These are phyloP conservation scores for Russula olivacea DNA, from an alignment of 768 basidiomycete genomes.

Conservation along the genomic window DNA sequence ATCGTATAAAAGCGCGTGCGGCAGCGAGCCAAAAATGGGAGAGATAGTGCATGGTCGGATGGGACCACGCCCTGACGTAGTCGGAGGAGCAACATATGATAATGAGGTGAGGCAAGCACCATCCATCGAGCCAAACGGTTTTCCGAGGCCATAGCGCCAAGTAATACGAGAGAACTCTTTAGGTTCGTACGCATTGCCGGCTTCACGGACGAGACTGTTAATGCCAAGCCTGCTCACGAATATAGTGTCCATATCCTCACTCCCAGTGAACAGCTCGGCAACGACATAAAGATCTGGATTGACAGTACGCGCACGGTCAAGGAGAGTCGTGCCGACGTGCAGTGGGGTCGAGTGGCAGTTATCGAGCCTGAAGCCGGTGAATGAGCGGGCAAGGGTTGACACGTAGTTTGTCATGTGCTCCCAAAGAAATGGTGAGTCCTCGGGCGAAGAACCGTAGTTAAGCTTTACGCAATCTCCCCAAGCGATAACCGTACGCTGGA, in stretches of 20 bases:
- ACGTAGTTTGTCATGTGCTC: slow-evolving; percentile 84
- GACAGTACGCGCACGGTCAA: slow-evolving; percentile 82
- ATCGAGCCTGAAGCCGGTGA: slow-evolving; percentile 96
- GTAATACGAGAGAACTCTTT: slow-evolving; percentile 87
- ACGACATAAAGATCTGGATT: slow-evolving; percentile 95
- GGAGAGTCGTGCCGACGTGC: slow-evolving; percentile 90
- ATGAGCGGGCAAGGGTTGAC: slow-evolving; percentile 66
- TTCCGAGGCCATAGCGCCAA: slow-evolving; percentile 86
- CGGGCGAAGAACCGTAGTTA: slow-evolving; percentile 62
- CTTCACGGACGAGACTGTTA: slow-evolving; percentile 91
- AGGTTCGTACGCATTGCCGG: slow-evolving; percentile 84
- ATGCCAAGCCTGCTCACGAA: slow-evolving; percentile 91
- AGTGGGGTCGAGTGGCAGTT: slow-evolving; percentile 98
- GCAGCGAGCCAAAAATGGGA: slow-evolving; percentile 77
- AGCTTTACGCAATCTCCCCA: slow-evolving; percentile 99
- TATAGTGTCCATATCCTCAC: slow-evolving; percentile 84
- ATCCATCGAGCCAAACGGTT: slow-evolving; percentile 97
- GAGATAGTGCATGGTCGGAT: slow-evolving; percentile 66
- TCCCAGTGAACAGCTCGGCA: slow-evolving; percentile 96
- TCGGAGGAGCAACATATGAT: slow-evolving; percentile 58
- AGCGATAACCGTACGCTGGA: slow-evolving; percentile 92
- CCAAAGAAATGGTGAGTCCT: slow-evolving; percentile 75
- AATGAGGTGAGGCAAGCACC: slow-evolving; percentile 69
- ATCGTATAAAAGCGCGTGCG: slow-evolving; percentile 93
- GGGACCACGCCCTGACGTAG: slow-evolving; percentile 80